Evolutionary conservation across 2,329 filamentous ascomycete genomes (phyloP).

Genomic region (Aspergillus sp.): DNA sequence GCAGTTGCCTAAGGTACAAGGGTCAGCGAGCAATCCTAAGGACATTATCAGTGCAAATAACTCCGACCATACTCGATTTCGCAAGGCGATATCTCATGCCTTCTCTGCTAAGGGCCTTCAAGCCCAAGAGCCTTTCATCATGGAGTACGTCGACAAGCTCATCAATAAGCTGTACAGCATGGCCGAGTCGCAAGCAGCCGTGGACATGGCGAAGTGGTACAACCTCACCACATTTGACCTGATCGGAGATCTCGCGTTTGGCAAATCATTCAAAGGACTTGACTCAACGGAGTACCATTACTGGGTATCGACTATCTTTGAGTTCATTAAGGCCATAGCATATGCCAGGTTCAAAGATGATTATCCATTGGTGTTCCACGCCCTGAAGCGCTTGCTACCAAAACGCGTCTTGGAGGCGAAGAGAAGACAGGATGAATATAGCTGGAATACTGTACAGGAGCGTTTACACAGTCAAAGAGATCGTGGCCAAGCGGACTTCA

Average conservation of each 20-base stretch:
- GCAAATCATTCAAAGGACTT: conserved; percentile 27
- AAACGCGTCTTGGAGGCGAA: neutral
- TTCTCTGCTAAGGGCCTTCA: conserved; percentile 45
- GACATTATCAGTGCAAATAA: conserved; percentile 19
- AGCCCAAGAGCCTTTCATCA: conserved; percentile 39
- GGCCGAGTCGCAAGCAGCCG: conserved; percentile 5
- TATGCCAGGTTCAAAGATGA: neutral
- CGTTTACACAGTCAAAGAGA: neutral
- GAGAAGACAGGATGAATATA: neutral
- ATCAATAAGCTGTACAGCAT: conserved; percentile 23
- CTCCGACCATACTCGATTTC: conserved; percentile 28
- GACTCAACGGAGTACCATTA: conserved; percentile 21
- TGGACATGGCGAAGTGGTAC: conserved; percentile 29
- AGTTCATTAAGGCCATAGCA: conserved; percentile 8
- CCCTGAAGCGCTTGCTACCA: neutral
- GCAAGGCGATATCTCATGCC: conserved; percentile 36
- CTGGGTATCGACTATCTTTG: conserved; percentile 26
- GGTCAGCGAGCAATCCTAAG: neutral
- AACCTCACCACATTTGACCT: conserved; percentile 30
- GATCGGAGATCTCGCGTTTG: conserved; percentile 29
- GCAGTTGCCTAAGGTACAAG: conserved; percentile 15
- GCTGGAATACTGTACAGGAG: conserved; percentile 3
- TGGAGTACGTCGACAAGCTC: conserved; percentile 31
- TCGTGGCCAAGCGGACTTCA: conserved; percentile 15
- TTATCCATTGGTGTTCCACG: conserved; percentile 5